Evolutionary conservation across 495 filamentous ascomycete species (phyloP), one percentile per base, ranked within the genome.

Genomic region (Neurospora intermedia): DNA sequence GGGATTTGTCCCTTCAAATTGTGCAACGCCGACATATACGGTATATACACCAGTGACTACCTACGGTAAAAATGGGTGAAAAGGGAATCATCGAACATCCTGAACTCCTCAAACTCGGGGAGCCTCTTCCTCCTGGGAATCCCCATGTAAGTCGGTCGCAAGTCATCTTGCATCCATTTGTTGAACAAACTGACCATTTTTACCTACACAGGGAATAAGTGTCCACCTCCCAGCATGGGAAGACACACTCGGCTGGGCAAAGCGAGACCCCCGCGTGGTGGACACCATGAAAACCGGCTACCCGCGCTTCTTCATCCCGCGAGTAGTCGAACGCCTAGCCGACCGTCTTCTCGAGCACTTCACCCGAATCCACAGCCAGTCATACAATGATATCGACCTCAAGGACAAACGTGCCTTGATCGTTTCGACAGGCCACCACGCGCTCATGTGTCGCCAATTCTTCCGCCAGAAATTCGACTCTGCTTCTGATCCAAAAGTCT

Each of bases 201-300:
- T 4, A 31, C 54, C 6, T 4, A 31, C 54, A 6, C 40, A 80
- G 79, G 79, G 74, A 20, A 42, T 80, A 43, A 77, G 78, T 43
- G 79, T 80, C n/a, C 73, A 75, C 16, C 74, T 80, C 43, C 79
- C 79, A 3, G 77, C 70, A 35, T 80, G 79, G 79, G 54, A 54
- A 13, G 78, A 80, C 59, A 77, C 74, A 0, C 46, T 77, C n/a
- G 79, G 79, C 4, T 80, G 79, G 79, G 78, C 74, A 4, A 43
- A 38, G 2, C 74, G 73, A 15, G 74, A 80, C 1, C 73, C 69
- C 7, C 72, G 74, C 10, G 73, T 80, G 4, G n/a, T 80, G 9
- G 54, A 72, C 0, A 75, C 72, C 18, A 77, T 80, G 75, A 72
- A 20, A 27, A 74, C 75, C 5, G 79, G 79, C 16, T 80, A 80